These are phyloP conservation scores for Ampelocalamus luodianensis DNA, from an alignment of 176 grass and related monocot species.

Conservation along the genomic window DNA sequence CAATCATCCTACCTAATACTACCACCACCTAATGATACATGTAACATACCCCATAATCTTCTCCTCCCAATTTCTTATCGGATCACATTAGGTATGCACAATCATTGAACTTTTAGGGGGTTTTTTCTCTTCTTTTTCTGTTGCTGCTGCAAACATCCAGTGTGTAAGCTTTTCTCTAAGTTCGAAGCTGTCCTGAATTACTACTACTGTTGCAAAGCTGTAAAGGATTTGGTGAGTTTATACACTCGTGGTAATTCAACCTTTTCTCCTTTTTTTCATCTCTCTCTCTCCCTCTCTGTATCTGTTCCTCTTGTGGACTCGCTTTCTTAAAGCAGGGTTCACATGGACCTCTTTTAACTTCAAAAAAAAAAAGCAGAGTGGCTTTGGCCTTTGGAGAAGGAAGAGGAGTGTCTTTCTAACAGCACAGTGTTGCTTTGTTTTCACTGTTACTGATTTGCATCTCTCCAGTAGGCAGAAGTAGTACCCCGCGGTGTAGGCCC, in stretches of 20 bases:
- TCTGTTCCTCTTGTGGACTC: constrained; percentile 31
- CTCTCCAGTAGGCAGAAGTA: background rate
- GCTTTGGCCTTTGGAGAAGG: too few relatives aligned
- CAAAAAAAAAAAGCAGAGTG: too few relatives aligned
- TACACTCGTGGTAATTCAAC: constrained; percentile 34
- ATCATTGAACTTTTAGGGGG: constrained; percentile 50
- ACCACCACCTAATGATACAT: background rate
- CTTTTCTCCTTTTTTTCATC: background rate
- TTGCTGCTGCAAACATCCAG: background rate
- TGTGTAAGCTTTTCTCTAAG: background rate
- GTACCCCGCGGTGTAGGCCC: background rate
- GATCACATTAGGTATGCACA: constrained; percentile 19
- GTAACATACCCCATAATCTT: background rate
- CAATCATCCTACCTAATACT: constrained; percentile 6
- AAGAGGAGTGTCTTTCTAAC: background rate
- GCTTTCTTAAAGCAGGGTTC: constrained; percentile 41
- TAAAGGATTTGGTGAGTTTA: constrained; percentile 16
- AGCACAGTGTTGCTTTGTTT: background rate
- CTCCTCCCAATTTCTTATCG: background rate
- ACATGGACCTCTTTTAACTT: too few relatives aligned
- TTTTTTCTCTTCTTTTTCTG: constrained; percentile 34
- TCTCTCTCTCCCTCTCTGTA: background rate
- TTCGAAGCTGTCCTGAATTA: constrained; percentile 31
- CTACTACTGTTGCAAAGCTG: constrained; percentile 1
- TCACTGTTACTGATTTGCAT: constrained; percentile 20